These are phyloP conservation scores for Boletus calvinii DNA, from an alignment of 1,284 basidiomycete genomes.

Conservation along the genomic window DNA sequence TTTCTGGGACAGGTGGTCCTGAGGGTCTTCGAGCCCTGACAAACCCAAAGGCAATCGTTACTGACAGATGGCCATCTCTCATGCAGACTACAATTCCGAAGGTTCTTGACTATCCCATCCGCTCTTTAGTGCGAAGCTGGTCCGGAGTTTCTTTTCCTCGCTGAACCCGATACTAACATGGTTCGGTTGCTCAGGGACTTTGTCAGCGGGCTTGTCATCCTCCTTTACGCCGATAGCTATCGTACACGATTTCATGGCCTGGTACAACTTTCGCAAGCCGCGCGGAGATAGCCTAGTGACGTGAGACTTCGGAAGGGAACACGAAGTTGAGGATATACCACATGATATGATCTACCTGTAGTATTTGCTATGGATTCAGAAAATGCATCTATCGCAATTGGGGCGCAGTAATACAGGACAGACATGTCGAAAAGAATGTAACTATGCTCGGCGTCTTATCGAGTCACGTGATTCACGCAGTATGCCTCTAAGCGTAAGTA, in stretches of 20 bases:
- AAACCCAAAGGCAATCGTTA: slow-evolving; percentile 83
- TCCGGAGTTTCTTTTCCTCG: slow-evolving; percentile 46
- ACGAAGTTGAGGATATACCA: slow-evolving; percentile 18
- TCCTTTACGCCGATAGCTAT: slow-evolving; percentile 75
- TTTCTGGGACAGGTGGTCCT: slow-evolving; percentile 66
- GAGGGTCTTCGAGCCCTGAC: slow-evolving; percentile 89
- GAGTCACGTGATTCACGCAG: slow-evolving; percentile 19
- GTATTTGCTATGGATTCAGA: slow-evolving; percentile 15
- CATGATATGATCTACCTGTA: slow-evolving; percentile 17
- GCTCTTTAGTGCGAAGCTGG: slow-evolving; percentile 78
- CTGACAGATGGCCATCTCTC: slow-evolving; percentile 80
- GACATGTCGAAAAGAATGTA: too few relatives aligned
- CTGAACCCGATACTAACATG: slow-evolving; percentile 7
- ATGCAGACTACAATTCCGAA: slow-evolving; percentile 86
- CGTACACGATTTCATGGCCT: slow-evolving; percentile 59
- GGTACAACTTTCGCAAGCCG: slow-evolving; percentile 36
- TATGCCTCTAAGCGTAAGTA: neutral
- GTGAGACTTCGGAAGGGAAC: neutral
- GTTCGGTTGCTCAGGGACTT: slow-evolving; percentile 60
- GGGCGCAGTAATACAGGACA: too few relatives aligned
- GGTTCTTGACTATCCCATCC: slow-evolving; percentile 84
- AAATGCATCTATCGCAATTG: neutral
- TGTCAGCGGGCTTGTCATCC: slow-evolving; percentile 66
- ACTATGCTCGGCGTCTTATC: too few relatives aligned
- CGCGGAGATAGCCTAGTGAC: slow-evolving; percentile 17